Percentiles rank a stretch among this genome's conserved stretches.
phyloP scores from a whole-genome alignment of 768 basidiomycete species.

The Boletus sp. region DNA sequence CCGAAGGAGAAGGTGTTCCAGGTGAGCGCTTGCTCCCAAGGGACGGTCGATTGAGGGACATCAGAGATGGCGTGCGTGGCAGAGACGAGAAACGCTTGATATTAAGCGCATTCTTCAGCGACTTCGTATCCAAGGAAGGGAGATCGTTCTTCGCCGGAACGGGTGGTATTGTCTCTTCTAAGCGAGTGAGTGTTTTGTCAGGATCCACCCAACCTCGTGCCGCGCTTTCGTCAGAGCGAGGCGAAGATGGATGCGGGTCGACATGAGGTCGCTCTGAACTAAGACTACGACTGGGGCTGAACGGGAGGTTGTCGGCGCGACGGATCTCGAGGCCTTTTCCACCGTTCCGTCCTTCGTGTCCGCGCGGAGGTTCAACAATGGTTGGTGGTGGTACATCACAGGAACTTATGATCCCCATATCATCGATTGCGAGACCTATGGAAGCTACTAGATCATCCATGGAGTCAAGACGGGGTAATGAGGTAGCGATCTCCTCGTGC shows the following conservation, averaged over 20 bases:
- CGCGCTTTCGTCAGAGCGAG: conserved; percentile 20
- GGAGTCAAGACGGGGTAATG: conserved; percentile 28
- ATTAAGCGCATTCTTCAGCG: conserved; percentile 26
- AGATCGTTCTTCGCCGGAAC: conserved; percentile 29
- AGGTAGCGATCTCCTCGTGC: conserved; percentile 14
- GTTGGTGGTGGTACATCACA: conserved; percentile 37
- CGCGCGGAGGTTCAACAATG: conserved; percentile 39
- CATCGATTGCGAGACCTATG: conserved; percentile 38
- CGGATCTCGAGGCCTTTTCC: conserved; percentile 32
- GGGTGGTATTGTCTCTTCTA: conserved; percentile 24
- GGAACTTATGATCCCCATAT: conserved; percentile 35
- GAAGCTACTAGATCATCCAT: conserved; percentile 39
- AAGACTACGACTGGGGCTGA: conserved; percentile 1
- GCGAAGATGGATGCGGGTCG: conserved; percentile 13
- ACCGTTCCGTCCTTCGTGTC: conserved; percentile 27
- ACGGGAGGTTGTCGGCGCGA: conserved; percentile 20
- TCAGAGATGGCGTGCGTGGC: conserved; percentile 64
- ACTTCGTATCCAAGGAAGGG: conserved; percentile 22
- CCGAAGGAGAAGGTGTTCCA: conserved; percentile 24
- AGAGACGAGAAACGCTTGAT: conserved; percentile 52
- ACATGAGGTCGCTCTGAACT: conserved; percentile 14
- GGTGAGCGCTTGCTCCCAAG: conserved; percentile 23
- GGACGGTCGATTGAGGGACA: conserved; percentile 34
- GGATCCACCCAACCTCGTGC: conserved; percentile 16
- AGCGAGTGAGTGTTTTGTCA: conserved; percentile 12